These are phyloP conservation scores for Pyrenochaeta sp. DNA, from an alignment of 2,329 filamentous ascomycete genomes.

Conservation along the genomic window DNA sequence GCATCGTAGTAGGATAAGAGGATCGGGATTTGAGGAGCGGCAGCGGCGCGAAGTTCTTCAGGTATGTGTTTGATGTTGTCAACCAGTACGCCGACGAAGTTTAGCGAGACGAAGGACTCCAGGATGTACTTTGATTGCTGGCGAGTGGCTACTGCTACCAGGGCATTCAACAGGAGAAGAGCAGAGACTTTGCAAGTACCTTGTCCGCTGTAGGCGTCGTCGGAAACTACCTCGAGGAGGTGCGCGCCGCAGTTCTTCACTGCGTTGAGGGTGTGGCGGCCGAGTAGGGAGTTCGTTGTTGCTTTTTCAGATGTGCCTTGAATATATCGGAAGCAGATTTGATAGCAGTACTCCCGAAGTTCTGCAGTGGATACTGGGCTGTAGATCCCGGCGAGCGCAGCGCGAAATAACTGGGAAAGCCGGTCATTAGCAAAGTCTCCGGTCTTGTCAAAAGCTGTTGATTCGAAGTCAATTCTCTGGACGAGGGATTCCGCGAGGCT, in stretches of 20 bases:
- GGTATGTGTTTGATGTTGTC: conserved; percentile 85
- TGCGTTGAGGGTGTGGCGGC: conserved; percentile 68
- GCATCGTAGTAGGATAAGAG: conserved; percentile 73
- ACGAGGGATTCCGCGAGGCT: conserved; percentile 77
- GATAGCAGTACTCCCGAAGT: conserved; percentile 86
- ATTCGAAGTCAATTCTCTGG: conserved; percentile 72
- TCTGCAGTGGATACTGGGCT: conserved; percentile 74
- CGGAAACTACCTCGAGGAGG: conserved; percentile 85
- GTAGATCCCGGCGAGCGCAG: conserved; percentile 80
- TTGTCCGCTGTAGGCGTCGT: conserved; percentile 89
- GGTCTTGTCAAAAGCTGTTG: conserved; percentile 55
- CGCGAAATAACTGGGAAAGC: conserved; percentile 89
- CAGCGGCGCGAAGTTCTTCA: conserved; percentile 63
- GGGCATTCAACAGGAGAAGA: conserved; percentile 79
- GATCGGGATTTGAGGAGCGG: conserved; percentile 59
- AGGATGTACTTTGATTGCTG: conserved; percentile 79
- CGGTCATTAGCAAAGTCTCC: conserved; percentile 86
- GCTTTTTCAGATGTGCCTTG: conserved; percentile 68
- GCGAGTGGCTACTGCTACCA: conserved; percentile 76
- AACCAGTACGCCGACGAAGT: conserved; percentile 89
- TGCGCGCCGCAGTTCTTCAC: conserved; percentile 82
- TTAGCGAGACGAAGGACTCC: conserved; percentile 81
- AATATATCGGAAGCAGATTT: conserved; percentile 88
- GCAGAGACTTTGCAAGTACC: conserved; percentile 84
- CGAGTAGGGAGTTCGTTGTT: conserved; percentile 39